Base-by-base conservation (phyloP, 2,329 filamentous ascomycete species). In the Periconia digitata region DNA sequence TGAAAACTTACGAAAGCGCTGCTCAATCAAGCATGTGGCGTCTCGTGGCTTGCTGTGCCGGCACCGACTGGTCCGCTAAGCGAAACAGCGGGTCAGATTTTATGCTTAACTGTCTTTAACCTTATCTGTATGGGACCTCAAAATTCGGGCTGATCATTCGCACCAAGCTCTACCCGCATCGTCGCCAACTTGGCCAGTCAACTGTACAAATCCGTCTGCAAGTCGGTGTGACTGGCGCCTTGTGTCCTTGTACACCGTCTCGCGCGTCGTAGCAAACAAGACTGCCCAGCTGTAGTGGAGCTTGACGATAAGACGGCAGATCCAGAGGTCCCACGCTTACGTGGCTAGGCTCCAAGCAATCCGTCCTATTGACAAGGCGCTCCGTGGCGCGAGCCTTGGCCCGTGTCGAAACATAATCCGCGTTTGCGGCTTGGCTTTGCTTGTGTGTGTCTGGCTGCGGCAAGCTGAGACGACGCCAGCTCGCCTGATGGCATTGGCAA, bases 81-180 rank as follows among this genome's bases (percentile, higher is more conserved):
- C 54, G 54, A 50, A 48, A 56, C 46, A 59, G 61, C 58, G 61
- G 60, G 56, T 54, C 53, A 57, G 54, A 59, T 59, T 66, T 59
- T 69, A 69, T 66, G 65, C 65, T 69, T 69, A 69, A 67, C 56
- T 61, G 61, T 59, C 55, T 59, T 49, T 59, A 69, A 66, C 63
- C 63, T 69, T 68, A 69, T 67, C 63, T 66, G n/a, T n/a, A n/a
- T n/a, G 54, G 52, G 54, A 56, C 50, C 58, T 50, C 61, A 55
- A 47, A 60, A 51, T 49, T 49, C 55, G 50, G 53, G 58, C 49
- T 58, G 61, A 60, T 56, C 45, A 47, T 15, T 32, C 49, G 17
- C 17, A 32, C 44, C 46, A 41, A 47, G 49, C 39, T 50, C 38
- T 44, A 40, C 41, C 49, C 42, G 47, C 39, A 50, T 56, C 50